Evolutionary conservation across 345 rosid genomes (phyloP).

Genomic region (Durio zibethinus): DNA sequence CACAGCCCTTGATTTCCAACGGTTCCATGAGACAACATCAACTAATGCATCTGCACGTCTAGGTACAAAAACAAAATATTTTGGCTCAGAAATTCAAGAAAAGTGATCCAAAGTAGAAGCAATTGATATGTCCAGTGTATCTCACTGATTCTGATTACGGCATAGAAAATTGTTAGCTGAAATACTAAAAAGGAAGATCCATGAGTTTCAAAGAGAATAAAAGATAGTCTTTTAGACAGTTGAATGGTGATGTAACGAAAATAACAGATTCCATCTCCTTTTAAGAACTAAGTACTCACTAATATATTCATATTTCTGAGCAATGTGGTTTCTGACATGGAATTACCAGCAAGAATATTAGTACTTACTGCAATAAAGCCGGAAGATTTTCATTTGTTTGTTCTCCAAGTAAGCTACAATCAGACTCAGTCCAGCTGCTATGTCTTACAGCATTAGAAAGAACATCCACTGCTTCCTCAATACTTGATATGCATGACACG

Average conservation of each 20-base stretch:
- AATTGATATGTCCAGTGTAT: neutral
- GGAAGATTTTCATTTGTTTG: slow-evolving; percentile 16
- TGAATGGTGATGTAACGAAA: neutral
- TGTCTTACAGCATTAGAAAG: slow-evolving; percentile 34
- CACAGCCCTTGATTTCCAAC: slow-evolving; percentile 55
- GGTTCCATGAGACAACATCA: slow-evolving; percentile 47
- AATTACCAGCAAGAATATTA: neutral
- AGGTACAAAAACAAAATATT: slow-evolving; percentile 19
- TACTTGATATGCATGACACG: slow-evolving; percentile 42
- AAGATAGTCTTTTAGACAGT: neutral
- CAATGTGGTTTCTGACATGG: neutral
- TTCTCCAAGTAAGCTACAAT: slow-evolving; percentile 27
- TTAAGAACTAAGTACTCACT: neutral
- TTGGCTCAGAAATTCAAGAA: slow-evolving; percentile 11
- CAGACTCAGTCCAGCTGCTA: slow-evolving; percentile 16
- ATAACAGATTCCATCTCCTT: neutral
- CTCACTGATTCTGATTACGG: neutral
- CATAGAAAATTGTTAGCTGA: neutral
- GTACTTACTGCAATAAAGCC: slow-evolving; percentile 30
- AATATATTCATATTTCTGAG: neutral
- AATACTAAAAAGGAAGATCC: neutral
- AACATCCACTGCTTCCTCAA: slow-evolving; percentile 42
- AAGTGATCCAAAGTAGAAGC: slow-evolving; percentile 9
- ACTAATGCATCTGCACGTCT: slow-evolving; percentile 39
- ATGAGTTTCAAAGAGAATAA: slow-evolving; percentile 7